Conservation (phyloP, 108 stramenopile species). For the Schizochytrium sp. region DNA sequence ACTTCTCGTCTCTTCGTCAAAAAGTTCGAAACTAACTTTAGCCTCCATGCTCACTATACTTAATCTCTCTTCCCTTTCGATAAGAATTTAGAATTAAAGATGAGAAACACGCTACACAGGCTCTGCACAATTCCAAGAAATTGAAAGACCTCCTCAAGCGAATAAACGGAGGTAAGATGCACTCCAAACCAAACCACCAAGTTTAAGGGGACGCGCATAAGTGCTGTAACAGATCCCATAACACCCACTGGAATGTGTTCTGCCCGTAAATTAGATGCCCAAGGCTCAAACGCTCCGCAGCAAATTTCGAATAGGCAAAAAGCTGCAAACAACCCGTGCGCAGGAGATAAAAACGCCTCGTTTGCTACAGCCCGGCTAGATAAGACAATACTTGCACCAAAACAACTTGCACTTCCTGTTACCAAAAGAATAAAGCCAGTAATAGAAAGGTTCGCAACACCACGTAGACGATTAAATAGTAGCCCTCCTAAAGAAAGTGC, state of each 20-base stretch:
- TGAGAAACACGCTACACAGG: not conserved
- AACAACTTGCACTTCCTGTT: not conserved
- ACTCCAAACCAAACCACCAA: constrained; percentile 3
- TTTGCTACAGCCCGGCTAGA: not conserved
- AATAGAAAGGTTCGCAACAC: not conserved
- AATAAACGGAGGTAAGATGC: not conserved
- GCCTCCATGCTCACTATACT: too few species aligned
- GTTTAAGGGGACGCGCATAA: constrained; percentile 12
- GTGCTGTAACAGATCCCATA: not conserved
- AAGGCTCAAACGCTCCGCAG: constrained; percentile 35
- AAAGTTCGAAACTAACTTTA: too few species aligned
- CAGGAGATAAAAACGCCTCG: not conserved
- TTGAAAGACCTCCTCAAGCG: not conserved
- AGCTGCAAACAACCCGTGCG: not conserved
- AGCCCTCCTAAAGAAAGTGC: constrained; percentile 36
- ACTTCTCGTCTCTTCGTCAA: too few species aligned
- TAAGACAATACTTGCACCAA: not conserved
- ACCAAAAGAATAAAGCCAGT: not conserved
- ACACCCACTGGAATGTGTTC: not conserved
- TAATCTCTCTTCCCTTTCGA: too few species aligned
- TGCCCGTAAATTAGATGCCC: constrained; percentile 3
- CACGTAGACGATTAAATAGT: not conserved
- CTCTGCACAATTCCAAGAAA: not conserved
- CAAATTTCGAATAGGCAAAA: constrained; percentile 45
- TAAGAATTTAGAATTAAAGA: too few species aligned